Evolutionary conservation across 441 rosid genomes (phyloP), one percentile per base, ranked within the genome.

Genomic region (Corymbia calophylla): DNA sequence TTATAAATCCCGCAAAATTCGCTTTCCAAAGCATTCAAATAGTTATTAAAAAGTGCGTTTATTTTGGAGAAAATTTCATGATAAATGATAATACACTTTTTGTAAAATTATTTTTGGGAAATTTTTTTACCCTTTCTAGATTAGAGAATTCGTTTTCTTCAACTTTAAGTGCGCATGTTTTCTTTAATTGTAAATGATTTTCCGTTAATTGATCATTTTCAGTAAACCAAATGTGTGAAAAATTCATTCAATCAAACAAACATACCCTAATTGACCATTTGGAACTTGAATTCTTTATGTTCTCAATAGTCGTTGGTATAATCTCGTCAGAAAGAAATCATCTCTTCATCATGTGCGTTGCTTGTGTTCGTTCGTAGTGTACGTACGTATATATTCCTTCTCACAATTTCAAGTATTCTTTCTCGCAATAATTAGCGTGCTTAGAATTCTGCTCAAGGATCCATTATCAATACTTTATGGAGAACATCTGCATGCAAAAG

Each of bases 161-260:
- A 29, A 62, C 18, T 13, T 2, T 62, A 62, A 62, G 32, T 8
- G 29, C 25, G 31, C 68, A 29, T 29, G 29, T 62, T 1, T 62
- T 62, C 29, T 62, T 62, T 7, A 2, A 62, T 2, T 17, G 15
- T 62, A 62, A 13, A 62, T 62, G 1, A 2, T 64, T 64, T 7
- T 64, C 4, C 18, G 1, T 62, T 62, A 29, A 62, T 4, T 14
- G 0, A 64, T 64, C 2, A 29, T 62, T 14, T 62, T 13, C 0
- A 62, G 2, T 15, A 7, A 64, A 64, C 4, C 2, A 64, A n/a
- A n/a, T 5, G 8, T 1, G 0, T 8, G 5, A 15, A 2, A 64
- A 64, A n/a, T 64, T 7, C 31, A 4, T 15, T 64, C 5, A 14
- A 8, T 64, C 35, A 64, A 64, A 64, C 70, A 3, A 64, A n/a